Conservation (phyloP, 2,329 filamentous ascomycete species). For the Fusarium ramigenum region DNA sequence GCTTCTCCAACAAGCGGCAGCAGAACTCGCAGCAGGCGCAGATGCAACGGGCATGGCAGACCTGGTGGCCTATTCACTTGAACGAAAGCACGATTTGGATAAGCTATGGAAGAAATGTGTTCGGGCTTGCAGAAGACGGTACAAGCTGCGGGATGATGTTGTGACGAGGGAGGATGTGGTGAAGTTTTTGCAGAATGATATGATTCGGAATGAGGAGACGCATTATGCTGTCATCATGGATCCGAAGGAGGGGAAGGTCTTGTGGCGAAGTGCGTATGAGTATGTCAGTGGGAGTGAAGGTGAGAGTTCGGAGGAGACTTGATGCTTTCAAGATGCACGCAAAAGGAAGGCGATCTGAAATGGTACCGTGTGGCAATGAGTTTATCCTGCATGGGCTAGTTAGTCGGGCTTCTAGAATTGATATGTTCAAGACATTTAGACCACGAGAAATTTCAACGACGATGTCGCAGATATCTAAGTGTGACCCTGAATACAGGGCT, state of each 20-base stretch:
- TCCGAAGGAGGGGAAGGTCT: slow-evolving; percentile 54
- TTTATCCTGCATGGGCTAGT: background rate
- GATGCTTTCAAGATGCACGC: too few species aligned
- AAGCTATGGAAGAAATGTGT: slow-evolving; percentile 26
- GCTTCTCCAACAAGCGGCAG: slow-evolving; percentile 7
- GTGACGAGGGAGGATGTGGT: slow-evolving; percentile 39
- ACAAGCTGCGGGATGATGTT: background rate
- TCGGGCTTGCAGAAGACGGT: background rate
- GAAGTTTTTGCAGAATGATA: slow-evolving; percentile 33
- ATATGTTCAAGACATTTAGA: background rate
- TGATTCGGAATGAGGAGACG: slow-evolving; percentile 44
- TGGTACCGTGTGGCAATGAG: rapidly evolving
- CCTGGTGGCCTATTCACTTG: slow-evolving; percentile 35
- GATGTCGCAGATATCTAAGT: background rate
- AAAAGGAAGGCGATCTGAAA: rapidly evolving
- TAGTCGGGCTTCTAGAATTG: background rate
- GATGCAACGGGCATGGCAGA: slow-evolving; percentile 37
- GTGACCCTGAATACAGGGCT: background rate
- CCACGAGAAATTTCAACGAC: background rate
- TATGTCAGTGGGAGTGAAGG: background rate
- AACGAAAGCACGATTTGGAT: slow-evolving; percentile 37
- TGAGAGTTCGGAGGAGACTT: background rate
- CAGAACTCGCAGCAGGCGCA: background rate
- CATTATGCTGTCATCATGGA: slow-evolving; percentile 55
- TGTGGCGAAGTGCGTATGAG: slow-evolving; percentile 16